phyloP scores from a whole-genome alignment of 352 stramenopile species.

The Globisporangium echinulatum region DNA sequence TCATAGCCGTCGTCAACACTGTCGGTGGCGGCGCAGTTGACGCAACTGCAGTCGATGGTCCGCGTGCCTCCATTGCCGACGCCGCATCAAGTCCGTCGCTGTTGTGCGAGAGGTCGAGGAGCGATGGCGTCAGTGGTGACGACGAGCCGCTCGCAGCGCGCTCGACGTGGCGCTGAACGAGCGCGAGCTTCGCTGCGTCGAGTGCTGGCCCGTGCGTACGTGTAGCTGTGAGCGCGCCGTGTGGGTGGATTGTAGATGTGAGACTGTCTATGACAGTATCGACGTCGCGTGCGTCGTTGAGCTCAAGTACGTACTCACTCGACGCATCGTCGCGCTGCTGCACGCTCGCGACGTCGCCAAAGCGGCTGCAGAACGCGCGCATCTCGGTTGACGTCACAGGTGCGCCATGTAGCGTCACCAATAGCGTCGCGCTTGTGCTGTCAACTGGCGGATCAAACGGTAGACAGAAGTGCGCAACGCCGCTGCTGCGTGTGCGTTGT shows the following conservation, averaged over 20 bases:
- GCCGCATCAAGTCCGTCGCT: not conserved
- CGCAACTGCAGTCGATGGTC: not conserved
- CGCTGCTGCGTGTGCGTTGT: too few relatives aligned
- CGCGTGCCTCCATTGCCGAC: not conserved
- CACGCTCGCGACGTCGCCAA: conserved; percentile 70
- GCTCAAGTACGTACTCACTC: conserved; percentile 65
- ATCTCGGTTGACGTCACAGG: conserved; percentile 32
- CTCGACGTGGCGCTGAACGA: conserved; percentile 50
- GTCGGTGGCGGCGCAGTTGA: not conserved
- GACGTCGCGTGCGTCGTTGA: conserved; percentile 60
- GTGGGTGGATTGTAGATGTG: conserved; percentile 19
- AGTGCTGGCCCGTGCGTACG: conserved; percentile 46
- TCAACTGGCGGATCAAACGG: conserved; percentile 65
- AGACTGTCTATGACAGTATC: conserved; percentile 34
- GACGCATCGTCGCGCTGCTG: conserved; percentile 38
- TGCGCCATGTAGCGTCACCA: conserved; percentile 31
- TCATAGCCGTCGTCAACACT: not conserved
- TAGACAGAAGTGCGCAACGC: conserved; percentile 36
- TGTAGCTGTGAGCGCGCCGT: conserved; percentile 34
- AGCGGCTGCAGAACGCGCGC: conserved; percentile 56
- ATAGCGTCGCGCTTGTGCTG: conserved; percentile 54
- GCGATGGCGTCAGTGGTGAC: conserved; percentile 42
- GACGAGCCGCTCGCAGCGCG: conserved; percentile 8
- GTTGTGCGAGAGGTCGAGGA: conserved; percentile 26
- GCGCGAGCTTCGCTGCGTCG: conserved; percentile 56